These are phyloP conservation scores for Begonia peltatifolia DNA, from an alignment of 306 rosid genomes.

Conservation along the genomic window DNA sequence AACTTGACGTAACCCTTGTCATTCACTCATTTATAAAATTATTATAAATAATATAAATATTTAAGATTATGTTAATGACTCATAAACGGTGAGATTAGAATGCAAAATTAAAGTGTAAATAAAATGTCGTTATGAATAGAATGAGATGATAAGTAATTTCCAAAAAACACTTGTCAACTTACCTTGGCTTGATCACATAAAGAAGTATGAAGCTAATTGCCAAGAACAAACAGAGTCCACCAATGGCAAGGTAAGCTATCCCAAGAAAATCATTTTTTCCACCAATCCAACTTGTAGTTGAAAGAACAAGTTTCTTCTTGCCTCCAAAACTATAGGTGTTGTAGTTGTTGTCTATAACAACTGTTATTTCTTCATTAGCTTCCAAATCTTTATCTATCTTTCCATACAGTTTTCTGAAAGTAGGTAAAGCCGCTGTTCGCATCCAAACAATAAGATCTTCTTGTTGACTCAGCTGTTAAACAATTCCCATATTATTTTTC, in stretches of 20 bases:
- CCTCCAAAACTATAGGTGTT: slow-evolving; percentile 72
- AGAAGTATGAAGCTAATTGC: slow-evolving; percentile 55
- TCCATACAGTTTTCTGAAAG: slow-evolving; percentile 78
- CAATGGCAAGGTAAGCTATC: slow-evolving; percentile 44
- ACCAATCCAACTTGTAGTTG: slow-evolving; percentile 89
- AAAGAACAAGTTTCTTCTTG: slow-evolving; percentile 59
- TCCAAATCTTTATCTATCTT: slow-evolving; percentile 60
- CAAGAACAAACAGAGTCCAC: slow-evolving; percentile 42
- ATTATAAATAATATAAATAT: no score
- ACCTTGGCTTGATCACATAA: slow-evolving; percentile 66
- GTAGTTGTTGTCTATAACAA: slow-evolving; percentile 65
- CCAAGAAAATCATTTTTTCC: slow-evolving; percentile 74
- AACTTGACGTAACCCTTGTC: no score
- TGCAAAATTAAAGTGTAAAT: no score
- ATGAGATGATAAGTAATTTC: no score
- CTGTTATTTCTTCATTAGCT: slow-evolving; percentile 36
- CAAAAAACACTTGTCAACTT: slow-evolving; percentile 2
- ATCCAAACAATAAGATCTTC: slow-evolving; percentile 94
- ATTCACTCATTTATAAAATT: no score
- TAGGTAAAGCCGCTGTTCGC: slow-evolving; percentile 75
- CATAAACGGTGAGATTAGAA: no score
- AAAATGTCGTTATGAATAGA: no score
- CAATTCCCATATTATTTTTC: slow-evolving; percentile 11
- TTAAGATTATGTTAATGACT: no score
- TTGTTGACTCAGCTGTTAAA: slow-evolving; percentile 63